phyloP scores from a whole-genome alignment of 345 rosid species.

The Lenwebbia sp. region DNA sequence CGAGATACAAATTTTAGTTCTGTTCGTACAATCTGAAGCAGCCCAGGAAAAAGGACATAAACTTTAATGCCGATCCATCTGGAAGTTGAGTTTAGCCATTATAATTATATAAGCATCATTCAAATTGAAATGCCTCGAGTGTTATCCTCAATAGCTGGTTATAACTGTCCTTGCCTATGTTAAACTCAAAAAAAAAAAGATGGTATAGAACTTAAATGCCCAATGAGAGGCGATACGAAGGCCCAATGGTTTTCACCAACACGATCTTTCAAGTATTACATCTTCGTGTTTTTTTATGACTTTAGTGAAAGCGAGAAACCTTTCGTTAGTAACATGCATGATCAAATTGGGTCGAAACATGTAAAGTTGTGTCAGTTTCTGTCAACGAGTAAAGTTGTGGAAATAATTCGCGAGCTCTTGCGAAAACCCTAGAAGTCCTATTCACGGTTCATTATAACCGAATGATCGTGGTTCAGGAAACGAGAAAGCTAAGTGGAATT shows the following conservation, averaged over 20 bases:
- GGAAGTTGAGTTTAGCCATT: not conserved
- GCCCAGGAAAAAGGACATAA: not conserved
- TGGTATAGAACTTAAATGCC: not conserved
- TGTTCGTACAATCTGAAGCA: not conserved
- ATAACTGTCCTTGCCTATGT: not conserved
- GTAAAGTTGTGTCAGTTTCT: not conserved
- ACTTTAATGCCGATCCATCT: not conserved
- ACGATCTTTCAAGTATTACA: not conserved
- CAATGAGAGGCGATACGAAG: not conserved
- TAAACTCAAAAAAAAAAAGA: not conserved
- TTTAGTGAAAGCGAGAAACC: not conserved
- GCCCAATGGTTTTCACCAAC: not conserved
- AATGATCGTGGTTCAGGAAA: not conserved
- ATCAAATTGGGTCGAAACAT: not conserved
- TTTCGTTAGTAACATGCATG: rapidly evolving
- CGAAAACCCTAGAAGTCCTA: not conserved
- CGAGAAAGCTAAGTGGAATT: not conserved
- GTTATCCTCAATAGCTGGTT: not conserved
- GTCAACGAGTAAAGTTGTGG: not conserved
- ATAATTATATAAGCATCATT: not conserved
- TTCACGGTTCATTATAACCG: not conserved
- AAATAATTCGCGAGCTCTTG: not conserved
- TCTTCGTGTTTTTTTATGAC: not conserved
- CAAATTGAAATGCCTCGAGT: not conserved
- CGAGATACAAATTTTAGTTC: not conserved